These are phyloP conservation scores for Calocybe cyanea DNA, from an alignment of 768 basidiomycete genomes.

Conservation along the genomic window DNA sequence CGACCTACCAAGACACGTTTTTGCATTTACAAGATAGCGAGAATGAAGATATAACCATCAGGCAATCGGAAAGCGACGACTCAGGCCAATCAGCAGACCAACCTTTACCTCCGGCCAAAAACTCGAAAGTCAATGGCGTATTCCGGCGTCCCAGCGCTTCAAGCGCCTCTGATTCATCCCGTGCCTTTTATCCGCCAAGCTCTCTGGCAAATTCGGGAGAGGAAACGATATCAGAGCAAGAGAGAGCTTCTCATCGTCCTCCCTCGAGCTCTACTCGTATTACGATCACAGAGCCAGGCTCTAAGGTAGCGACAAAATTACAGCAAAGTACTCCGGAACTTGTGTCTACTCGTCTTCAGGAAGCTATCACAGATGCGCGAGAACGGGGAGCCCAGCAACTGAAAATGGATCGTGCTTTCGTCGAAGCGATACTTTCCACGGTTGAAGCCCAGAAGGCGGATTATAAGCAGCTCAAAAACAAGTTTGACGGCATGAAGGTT, in stretches of 20 bases:
- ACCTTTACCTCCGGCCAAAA: slow-evolving; percentile 3
- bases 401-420: slow-evolving; percentile 67
- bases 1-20: slow-evolving; percentile 23
- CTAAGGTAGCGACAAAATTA: slow-evolving; percentile 19
- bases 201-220: slow-evolving; percentile 1
- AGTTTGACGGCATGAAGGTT: slow-evolving; percentile 87
- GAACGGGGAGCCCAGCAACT: slow-evolving; percentile 59
- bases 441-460: slow-evolving; percentile 65
- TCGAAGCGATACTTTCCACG: slow-evolving; percentile 64
- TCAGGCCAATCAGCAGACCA: not conserved
- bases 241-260: not conserved
- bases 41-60: slow-evolving; percentile 14
- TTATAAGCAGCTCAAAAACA: slow-evolving; percentile 60
- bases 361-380: slow-evolving; percentile 56
- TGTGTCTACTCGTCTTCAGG: slow-evolving; percentile 51
- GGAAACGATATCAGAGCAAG: not conserved
- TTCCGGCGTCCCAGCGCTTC: slow-evolving; percentile 9
- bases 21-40: slow-evolving; percentile 15
- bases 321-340: slow-evolving; percentile 40
- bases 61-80: slow-evolving; percentile 1
- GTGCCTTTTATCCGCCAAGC: slow-evolving; percentile 1
- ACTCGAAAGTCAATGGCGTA: slow-evolving; percentile 7
- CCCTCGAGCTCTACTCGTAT: slow-evolving; percentile 27
- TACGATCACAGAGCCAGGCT: slow-evolving; percentile 42
- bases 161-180: slow-evolving; percentile 7